Evolutionary conservation across 371 early-diverging fungal genomes (phyloP).

Genomic region (Zychaea mexicana): DNA sequence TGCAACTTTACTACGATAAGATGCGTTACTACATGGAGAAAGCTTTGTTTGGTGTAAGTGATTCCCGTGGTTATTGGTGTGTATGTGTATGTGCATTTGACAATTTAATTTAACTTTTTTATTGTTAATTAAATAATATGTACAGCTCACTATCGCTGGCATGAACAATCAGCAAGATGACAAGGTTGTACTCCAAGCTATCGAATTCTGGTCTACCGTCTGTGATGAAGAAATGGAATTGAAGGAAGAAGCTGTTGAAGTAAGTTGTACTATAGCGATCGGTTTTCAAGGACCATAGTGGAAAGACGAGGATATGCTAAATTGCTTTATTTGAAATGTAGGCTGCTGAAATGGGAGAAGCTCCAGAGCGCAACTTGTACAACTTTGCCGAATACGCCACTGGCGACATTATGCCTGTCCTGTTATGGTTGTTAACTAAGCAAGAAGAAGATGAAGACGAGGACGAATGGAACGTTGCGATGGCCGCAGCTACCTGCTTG

Average conservation of each 20-base stretch:
- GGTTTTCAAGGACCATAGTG: not conserved
- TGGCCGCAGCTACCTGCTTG: slow-evolving; percentile 97
- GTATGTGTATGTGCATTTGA: not conserved
- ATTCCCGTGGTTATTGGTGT: not conserved
- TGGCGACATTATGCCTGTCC: slow-evolving; percentile 83
- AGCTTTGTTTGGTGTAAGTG: slow-evolving; percentile 85
- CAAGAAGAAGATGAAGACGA: slow-evolving; percentile 97
- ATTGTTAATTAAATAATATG: not conserved
- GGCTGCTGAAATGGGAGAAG: slow-evolving; percentile 59
- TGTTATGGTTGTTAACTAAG: slow-evolving; percentile 87
- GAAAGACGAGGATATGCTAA: not conserved
- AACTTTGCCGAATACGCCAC: slow-evolving; percentile 81
- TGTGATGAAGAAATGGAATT: slow-evolving; percentile 92
- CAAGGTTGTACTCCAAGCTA: slow-evolving; percentile 91
- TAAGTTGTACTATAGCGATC: slow-evolving; percentile 9
- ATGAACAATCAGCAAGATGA: slow-evolving; percentile 79
- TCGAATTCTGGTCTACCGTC: slow-evolving; percentile 99
- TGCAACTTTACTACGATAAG: slow-evolving; percentile 92
- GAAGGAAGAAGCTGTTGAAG: slow-evolving; percentile 49
- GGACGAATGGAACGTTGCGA: slow-evolving; percentile 96
- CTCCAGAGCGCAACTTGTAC: slow-evolving; percentile 57
- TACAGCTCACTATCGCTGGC: slow-evolving; percentile 82
- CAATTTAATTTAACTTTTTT: slow-evolving; percentile 1
- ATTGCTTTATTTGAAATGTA: slow-evolving; percentile 17
- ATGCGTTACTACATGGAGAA: slow-evolving; percentile 95